Evolutionary conservation across 768 basidiomycete species (phyloP), one percentile per base, ranked within the genome.

Genomic region (Lactifluus subvellereus): DNA sequence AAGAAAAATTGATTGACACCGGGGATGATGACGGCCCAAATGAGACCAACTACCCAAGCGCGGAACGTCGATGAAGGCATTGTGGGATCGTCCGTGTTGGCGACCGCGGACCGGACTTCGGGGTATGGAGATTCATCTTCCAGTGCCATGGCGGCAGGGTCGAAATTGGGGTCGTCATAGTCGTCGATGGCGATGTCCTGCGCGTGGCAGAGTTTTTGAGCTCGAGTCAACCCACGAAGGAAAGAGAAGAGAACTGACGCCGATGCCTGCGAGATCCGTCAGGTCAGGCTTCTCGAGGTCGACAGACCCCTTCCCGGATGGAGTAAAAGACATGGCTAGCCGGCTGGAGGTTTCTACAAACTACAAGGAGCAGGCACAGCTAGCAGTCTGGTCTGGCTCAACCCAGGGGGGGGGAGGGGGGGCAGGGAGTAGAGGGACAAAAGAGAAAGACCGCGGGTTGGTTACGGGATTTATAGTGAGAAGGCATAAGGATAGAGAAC

Each of bases 1-100:
- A 80, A 86, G 73, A 89, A 89, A 74, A 88, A 89, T 68, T 89
- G 88, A 73, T 90, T 90, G 77, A 89, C 77, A 48, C 88, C 86
- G 0, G 88, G 79, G 22, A 90, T 77, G 54, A 91, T 22, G 66
- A 86, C 74, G 0, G 85, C 77, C 79, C 82, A 85, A 33, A 68
- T 47, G 47, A 76, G 35, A 53, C 77, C 77, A 56, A 77, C 71
- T 57, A 69, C 54, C 77, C 77, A 78, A 6, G 75, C 70, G 6
- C 77, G 74, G 57, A 77, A 54, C 11, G 77, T 77, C 35, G 61
- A 68, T 10, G 68, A 67, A 32, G 76, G 75, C 70, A 81, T 77
- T 13, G 69, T 65, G 6, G 77, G 74, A 59, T 81, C 80, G 63
- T 81, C 80, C 8, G 78, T 78, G 66, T 79, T 79, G 54, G 78